A percentile compares a stretch with the other conserved stretches of the same genome.
phyloP scores from a whole-genome alignment of 768 basidiomycete genomes.

The Termitomyces sp. region DNA sequence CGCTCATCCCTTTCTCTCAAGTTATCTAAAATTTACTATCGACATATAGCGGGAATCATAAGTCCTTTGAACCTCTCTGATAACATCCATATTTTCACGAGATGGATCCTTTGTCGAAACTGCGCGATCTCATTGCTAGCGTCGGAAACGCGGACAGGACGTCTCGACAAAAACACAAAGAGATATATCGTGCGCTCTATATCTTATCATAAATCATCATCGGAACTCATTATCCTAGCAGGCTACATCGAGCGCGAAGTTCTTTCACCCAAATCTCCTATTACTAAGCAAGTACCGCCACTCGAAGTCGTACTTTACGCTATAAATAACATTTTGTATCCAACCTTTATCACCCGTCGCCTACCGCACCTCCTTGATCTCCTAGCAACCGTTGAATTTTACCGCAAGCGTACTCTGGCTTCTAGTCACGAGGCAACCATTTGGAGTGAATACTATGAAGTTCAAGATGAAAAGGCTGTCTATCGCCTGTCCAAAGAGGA shows the following conservation, averaged over 20 bases:
- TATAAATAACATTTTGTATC: slow-evolving; percentile 24
- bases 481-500: slow-evolving; percentile 15
- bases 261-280: slow-evolving; percentile 16
- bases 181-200: slow-evolving; percentile 11
- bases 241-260: slow-evolving; percentile 17
- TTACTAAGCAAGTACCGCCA: slow-evolving; percentile 19
- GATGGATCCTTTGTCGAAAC: slow-evolving; percentile 11
- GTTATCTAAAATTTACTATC: no score
- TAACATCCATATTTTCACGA: not conserved
- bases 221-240: slow-evolving; percentile 3
- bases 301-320: slow-evolving; percentile 25
- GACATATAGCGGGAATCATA: not conserved
- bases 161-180: slow-evolving; percentile 8
- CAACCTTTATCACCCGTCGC: slow-evolving; percentile 16
- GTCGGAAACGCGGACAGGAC: slow-evolving; percentile 3
- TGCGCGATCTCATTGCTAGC: slow-evolving; percentile 13
- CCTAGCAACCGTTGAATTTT: slow-evolving; percentile 31
- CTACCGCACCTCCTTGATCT: slow-evolving; percentile 30
- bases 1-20: no score
- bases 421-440: slow-evolving; percentile 20
- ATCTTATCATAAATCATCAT: not conserved
- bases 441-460: slow-evolving; percentile 23
- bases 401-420: slow-evolving; percentile 22
- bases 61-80: not conserved
- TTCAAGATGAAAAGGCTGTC: slow-evolving; percentile 2